phyloP scores from a whole-genome alignment of 2,329 filamentous ascomycete species.

The Lecanoromycetidae sp. region DNA sequence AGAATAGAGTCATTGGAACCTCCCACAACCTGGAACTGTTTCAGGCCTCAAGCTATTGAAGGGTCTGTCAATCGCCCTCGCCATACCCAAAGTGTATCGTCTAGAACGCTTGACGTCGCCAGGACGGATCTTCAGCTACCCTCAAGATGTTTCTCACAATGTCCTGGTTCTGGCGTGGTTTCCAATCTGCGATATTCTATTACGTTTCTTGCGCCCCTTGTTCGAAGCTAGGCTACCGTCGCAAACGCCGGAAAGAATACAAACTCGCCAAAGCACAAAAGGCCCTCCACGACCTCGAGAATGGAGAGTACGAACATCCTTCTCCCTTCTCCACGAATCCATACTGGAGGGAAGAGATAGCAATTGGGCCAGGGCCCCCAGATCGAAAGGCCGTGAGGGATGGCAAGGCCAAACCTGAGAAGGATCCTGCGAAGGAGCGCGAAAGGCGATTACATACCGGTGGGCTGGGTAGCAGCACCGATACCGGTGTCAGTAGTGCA shows the following conservation, averaged over 20 bases:
- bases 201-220: conserved; percentile 46
- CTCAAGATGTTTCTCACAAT: conserved; percentile 14
- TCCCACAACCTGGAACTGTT: too few relatives aligned
- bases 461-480: conserved; percentile 9
- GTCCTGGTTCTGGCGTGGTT: conserved; percentile 36
- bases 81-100: too few relatives aligned
- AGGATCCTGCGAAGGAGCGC: conserved; percentile 36
- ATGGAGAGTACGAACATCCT: conserved; percentile 65
- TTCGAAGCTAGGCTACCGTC: conserved; percentile 54
- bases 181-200: conserved; percentile 40
- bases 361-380: conserved; percentile 62
- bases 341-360: conserved; percentile 80
- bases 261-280: conserved; percentile 56
- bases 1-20: too few relatives aligned
- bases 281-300: conserved; percentile 51
- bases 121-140: neutral
- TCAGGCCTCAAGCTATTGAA: too few relatives aligned
- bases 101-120: neutral
- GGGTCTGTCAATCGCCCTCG: neutral
- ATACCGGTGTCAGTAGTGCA: conserved; percentile 39
- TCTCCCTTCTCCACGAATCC: conserved; percentile 76
- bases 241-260: conserved; percentile 59
- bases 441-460: conserved; percentile 21
- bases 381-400: conserved; percentile 43
- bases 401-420: conserved; percentile 48